These are phyloP conservation scores for Trichoderma arundinaceum DNA, from an alignment of 2,329 filamentous ascomycete genomes.

Conservation along the genomic window DNA sequence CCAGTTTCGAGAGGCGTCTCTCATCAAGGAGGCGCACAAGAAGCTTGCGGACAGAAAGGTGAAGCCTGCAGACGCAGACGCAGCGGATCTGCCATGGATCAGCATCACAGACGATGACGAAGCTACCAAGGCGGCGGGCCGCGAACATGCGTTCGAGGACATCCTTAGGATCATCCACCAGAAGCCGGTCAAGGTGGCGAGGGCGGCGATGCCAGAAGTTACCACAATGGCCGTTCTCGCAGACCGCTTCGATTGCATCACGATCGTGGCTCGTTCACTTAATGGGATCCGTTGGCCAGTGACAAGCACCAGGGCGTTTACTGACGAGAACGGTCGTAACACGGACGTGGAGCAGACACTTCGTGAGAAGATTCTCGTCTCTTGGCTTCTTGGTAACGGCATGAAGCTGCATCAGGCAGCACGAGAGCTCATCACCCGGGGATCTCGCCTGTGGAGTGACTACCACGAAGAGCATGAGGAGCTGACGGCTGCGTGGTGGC, in stretches of 20 bases:
- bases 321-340: conserved; percentile 46
- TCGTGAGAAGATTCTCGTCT: conserved; percentile 72
- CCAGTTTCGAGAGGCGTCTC: conserved; percentile 66
- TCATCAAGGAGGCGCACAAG: conserved; percentile 58
- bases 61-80: conserved; percentile 55
- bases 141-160: conserved; percentile 69
- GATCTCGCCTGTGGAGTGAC: conserved; percentile 63
- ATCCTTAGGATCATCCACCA: conserved; percentile 71
- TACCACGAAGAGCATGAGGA: conserved; percentile 43
- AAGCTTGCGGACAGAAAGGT: conserved; percentile 55
- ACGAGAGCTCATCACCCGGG: conserved; percentile 68
- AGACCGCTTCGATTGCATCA: conserved; percentile 72
- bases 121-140: conserved; percentile 64
- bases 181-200: conserved; percentile 46
- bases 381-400: conserved; percentile 68
- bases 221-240: conserved; percentile 72
- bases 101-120: conserved; percentile 71
- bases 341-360: conserved; percentile 66
- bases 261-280: conserved; percentile 60
- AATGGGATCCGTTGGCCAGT: conserved; percentile 60
- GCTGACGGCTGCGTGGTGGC: conserved; percentile 68
- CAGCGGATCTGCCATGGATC: conserved; percentile 65
- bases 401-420: conserved; percentile 66
- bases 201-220: conserved; percentile 63
- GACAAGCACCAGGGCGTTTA: conserved; percentile 48